These are phyloP conservation scores for Buddleja alternifolia DNA, from an alignment of 257 asterid species.

Conservation along the genomic window DNA sequence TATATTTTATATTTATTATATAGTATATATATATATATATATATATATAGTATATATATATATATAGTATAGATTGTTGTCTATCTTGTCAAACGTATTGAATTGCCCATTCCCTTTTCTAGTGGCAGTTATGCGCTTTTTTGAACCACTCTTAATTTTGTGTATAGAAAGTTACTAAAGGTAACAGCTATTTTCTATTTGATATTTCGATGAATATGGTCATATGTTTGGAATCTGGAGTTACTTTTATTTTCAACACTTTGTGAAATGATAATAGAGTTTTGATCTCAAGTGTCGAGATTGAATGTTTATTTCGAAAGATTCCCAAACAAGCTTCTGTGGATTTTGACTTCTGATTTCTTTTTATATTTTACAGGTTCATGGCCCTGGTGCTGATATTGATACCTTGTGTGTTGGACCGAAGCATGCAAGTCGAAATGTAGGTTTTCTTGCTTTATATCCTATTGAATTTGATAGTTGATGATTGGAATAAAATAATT, in stretches of 20 bases:
- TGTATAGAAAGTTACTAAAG: no score
- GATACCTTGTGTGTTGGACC: constrained; percentile 91
- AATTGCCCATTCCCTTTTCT: no score
- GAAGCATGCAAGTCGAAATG: constrained; percentile 73
- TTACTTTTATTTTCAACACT: not conserved
- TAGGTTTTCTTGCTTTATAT: constrained; percentile 35
- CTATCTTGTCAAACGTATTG: no score
- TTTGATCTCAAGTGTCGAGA: not conserved
- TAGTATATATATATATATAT: no score
- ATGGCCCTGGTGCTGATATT: constrained; percentile 93
- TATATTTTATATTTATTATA: no score
- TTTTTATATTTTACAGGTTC: constrained; percentile 59
- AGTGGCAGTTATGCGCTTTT: no score
- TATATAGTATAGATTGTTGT: no score
- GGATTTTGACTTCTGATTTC: constrained; percentile 26
- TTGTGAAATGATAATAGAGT: not conserved
- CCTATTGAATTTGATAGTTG: constrained; percentile 14
- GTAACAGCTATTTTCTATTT: not conserved
- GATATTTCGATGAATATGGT: not conserved
- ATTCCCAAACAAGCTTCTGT: not conserved
- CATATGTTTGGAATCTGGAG: not conserved
- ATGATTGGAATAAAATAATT: constrained; percentile 23
- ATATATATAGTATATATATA: no score
- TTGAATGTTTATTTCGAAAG: constrained; percentile 7
- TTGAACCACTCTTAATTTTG: no score